Evolutionary conservation across 2,329 filamentous ascomycete species (phyloP).

Genomic region (Zymoseptoria crescenta): DNA sequence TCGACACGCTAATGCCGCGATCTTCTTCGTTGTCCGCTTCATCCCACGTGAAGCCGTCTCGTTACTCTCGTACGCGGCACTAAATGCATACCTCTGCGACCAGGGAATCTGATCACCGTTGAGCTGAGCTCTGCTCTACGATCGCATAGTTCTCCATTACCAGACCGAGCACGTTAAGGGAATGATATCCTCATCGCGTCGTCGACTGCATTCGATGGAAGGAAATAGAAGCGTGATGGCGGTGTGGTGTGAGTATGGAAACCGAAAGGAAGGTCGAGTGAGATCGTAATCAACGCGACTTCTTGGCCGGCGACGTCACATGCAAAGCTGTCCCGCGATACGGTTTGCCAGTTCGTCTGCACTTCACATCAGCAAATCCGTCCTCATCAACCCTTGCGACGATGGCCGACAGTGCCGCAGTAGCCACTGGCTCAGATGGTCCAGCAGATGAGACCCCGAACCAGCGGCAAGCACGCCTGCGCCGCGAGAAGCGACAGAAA

Average conservation of each 20-base stretch:
- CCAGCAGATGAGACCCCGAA: slow-evolving; percentile 34
- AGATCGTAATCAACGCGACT: neutral
- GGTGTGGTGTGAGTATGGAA: neutral
- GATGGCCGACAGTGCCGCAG: slow-evolving; percentile 24
- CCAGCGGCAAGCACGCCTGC: slow-evolving; percentile 58
- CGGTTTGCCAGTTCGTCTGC: neutral
- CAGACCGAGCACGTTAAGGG: neutral
- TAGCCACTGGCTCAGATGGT: slow-evolving; percentile 17
- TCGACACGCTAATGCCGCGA: too few species aligned
- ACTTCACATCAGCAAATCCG: neutral
- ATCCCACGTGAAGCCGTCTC: neutral
- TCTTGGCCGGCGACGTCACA: slow-evolving; percentile 1
- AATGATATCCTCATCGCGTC: neutral
- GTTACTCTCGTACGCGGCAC: neutral
- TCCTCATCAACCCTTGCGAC: neutral
- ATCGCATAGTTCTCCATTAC: neutral
- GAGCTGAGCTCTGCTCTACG: neutral
- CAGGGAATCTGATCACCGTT: neutral
- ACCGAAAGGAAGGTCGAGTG: neutral
- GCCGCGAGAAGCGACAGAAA: slow-evolving; percentile 70
- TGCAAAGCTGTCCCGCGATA: neutral
- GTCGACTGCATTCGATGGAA: neutral
- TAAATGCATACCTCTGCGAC: neutral
- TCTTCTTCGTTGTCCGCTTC: too few species aligned
- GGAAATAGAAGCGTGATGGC: neutral